Evolutionary conservation across 495 filamentous ascomycete species (phyloP), one percentile per base, ranked within the genome.

Genomic region (Cudoniella acicularis): DNA sequence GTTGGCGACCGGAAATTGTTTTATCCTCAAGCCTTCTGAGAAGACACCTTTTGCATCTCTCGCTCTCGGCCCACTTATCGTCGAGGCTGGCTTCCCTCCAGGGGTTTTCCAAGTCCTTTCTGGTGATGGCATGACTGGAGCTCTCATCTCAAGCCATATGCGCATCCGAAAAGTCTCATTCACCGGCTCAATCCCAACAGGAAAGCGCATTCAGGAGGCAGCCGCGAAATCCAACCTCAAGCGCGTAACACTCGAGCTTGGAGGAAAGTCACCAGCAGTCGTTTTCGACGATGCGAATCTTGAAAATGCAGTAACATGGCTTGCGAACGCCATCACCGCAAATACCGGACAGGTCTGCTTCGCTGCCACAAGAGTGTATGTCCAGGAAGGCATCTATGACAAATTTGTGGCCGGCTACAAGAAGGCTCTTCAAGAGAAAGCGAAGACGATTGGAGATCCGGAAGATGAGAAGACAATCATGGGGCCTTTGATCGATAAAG

Each of bases 21-120:
- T 80, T 49, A 78, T 93, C n/a, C 73, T 92, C 6, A 93, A 93
- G 68, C 87, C 85, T 26, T 84, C 85, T 8, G 92, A 96, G 69
- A 73, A 85, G 41, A 85, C 87, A 10, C 91, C 92, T 4, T 86
- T 85, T 54, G 83, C 80, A 57, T 88, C 90, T 76, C 88, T 82
- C 77, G 84, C 83, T 41, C 77, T 96, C 47, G 82, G 84, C 23
- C 83, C 84, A 26, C 67, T 90, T 63, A 82, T 92, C 68, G 77
- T 78, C n/a, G 83, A 91, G 69, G 91, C 91, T 22, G 91, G 91
- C 56, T 79, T 86, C 24, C 82, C 83, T 1, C 71, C 71, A 22
- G 85, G 82, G 17, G 78, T 80, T 3, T 64, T 88, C 10, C 87
- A 87, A 67, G 65, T 80, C 49, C 59, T 88, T 27, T 72, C 77